phyloP scores from a whole-genome alignment of 208 protist genomes.

The Trypanosoma scelopori region DNA sequence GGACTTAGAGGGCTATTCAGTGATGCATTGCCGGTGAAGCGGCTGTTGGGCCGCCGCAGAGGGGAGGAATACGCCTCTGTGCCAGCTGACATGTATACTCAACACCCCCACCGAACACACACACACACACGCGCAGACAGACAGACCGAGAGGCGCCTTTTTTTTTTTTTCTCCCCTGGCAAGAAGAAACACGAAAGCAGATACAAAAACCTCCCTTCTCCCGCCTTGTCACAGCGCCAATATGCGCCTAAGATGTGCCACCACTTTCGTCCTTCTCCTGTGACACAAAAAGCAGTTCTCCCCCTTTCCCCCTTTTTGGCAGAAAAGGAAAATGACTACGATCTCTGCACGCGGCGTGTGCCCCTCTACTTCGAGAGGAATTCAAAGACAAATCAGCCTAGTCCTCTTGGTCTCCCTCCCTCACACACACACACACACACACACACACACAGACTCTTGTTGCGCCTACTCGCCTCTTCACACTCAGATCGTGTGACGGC shows the following conservation, averaged over 20 bases:
- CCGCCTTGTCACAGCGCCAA: too few relatives aligned
- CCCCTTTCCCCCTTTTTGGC: background rate
- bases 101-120: background rate
- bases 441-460: too few relatives aligned
- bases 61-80: conserved; percentile 6
- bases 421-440: too few relatives aligned
- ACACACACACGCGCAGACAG: too few relatives aligned
- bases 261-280: background rate
- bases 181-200: too few relatives aligned
- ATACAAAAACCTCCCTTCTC: too few relatives aligned
- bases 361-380: background rate
- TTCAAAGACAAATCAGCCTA: background rate
- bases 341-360: too few relatives aligned
- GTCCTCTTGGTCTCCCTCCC: background rate
- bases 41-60: background rate
- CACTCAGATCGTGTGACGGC: too few relatives aligned
- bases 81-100: background rate
- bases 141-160: background rate
- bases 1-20: conserved; percentile 3
- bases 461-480: too few relatives aligned
- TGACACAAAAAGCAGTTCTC: too few relatives aligned
- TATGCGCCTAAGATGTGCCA: background rate
- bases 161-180: too few relatives aligned
- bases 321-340: too few relatives aligned
- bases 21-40: background rate